A percentile compares a stretch with the other conserved stretches of the same genome.
These are phyloP conservation scores for Erodium texanum DNA, from an alignment of 441 rosid genomes.

Conservation along the genomic window DNA sequence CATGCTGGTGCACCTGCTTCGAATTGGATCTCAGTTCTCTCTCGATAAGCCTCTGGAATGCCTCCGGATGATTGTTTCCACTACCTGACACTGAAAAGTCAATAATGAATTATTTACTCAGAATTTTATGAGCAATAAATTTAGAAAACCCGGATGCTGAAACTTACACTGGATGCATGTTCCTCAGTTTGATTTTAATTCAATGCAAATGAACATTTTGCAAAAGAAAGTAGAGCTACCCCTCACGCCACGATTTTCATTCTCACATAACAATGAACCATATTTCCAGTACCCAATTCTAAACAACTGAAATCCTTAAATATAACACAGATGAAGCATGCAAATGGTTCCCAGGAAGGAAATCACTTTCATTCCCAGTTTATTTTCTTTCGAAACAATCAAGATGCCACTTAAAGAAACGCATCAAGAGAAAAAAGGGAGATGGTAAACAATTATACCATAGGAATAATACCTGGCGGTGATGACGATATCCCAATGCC, in stretches of 20 bases:
- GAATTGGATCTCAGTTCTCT: slow-evolving; percentile 66
- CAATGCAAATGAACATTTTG: background rate
- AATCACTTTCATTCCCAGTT: background rate
- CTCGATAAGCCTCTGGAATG: slow-evolving; percentile 67
- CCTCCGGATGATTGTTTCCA: slow-evolving; percentile 52
- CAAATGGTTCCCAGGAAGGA: background rate
- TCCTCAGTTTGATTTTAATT: background rate
- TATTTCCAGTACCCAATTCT: background rate
- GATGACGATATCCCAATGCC: slow-evolving; percentile 31
- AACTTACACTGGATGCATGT: background rate
- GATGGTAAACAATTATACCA: background rate
- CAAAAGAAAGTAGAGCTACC: background rate
- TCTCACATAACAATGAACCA: background rate
- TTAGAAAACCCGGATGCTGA: background rate
- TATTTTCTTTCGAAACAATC: background rate
- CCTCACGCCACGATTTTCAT: background rate
- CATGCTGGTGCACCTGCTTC: slow-evolving; percentile 34
- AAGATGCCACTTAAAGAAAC: background rate
- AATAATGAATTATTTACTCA: background rate
- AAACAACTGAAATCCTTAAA: background rate
- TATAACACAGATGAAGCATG: background rate
- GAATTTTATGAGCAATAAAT: background rate
- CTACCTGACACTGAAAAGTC: slow-evolving; percentile 41
- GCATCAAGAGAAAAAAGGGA: background rate
- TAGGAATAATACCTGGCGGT: slow-evolving; percentile 33